Conservation (phyloP, 768 basidiomycete genomes). For the Antrodiella citrinella region DNA sequence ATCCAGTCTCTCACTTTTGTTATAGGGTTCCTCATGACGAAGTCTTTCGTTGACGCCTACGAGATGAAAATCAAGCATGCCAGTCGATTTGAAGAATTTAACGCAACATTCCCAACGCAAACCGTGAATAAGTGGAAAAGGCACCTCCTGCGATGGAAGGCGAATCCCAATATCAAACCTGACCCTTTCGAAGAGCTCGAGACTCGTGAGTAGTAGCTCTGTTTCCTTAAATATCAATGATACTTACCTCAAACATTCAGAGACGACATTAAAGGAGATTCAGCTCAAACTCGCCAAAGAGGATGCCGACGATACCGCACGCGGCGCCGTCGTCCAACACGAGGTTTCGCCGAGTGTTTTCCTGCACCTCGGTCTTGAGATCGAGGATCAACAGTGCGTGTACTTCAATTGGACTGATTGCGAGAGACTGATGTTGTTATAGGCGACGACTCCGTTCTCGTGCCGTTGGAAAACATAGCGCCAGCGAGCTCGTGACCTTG, state of each 20-base stretch:
- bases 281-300: constrained; percentile 7
- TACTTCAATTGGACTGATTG: neutral
- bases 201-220: constrained; percentile 4
- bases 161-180: constrained; percentile 1
- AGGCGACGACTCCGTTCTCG: neutral
- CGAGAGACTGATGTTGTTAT: neutral
- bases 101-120: neutral
- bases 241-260: constrained; percentile 1
- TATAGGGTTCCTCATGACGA: too few relatives aligned
- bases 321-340: constrained; percentile 2
- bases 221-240: neutral
- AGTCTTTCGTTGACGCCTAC: neutral
- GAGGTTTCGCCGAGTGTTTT: constrained; percentile 12
- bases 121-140: constrained; percentile 1
- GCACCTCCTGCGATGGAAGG: constrained; percentile 7
- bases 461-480: neutral
- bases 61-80: neutral
- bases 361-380: constrained; percentile 13
- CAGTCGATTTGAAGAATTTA: neutral
- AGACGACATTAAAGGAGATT: constrained; percentile 7
- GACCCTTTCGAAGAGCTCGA: constrained; percentile 13
- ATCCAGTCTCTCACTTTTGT: constrained; percentile 3
- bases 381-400: constrained; percentile 21
- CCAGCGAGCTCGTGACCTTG: neutral
- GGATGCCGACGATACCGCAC: constrained; percentile 3